Percentiles rank a stretch among this genome's conserved stretches.
These are phyloP conservation scores for Chalciporus sphaerocephalus DNA, from an alignment of 768 basidiomycete genomes.

Conservation along the genomic window DNA sequence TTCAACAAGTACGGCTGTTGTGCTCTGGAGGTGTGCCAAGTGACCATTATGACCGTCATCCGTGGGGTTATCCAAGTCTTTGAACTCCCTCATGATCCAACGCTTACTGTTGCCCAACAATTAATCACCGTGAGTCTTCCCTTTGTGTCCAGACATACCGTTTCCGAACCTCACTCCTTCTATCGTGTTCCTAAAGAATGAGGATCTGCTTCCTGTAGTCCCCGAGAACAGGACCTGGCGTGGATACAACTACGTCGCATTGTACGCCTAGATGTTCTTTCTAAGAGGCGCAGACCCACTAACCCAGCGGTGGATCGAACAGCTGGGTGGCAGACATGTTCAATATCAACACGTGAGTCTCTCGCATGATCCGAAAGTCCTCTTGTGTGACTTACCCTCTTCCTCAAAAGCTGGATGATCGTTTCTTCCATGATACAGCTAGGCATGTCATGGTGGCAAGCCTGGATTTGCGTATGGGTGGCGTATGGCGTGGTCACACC, in stretches of 20 bases:
- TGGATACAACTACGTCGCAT: slow-evolving; percentile 60
- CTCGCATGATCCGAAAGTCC: slow-evolving; percentile 1
- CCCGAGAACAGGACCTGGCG: slow-evolving; percentile 63
- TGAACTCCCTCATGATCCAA: slow-evolving; percentile 53
- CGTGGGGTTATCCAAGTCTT: slow-evolving; percentile 30
- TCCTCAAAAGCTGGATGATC: slow-evolving; percentile 62
- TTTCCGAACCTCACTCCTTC: slow-evolving; percentile 8
- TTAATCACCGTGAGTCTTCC: slow-evolving; percentile 49
- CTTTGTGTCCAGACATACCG: slow-evolving; percentile 2
- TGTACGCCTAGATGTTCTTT: slow-evolving; percentile 36
- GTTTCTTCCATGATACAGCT: slow-evolving; percentile 69
- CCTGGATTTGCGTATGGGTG: slow-evolving; percentile 77
- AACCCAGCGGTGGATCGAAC: slow-evolving; percentile 6
- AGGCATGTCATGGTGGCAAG: slow-evolving; percentile 79
- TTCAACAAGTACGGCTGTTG: background rate
- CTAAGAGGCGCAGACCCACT: background rate
- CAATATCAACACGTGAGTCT: slow-evolving; percentile 67
- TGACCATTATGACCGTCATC: slow-evolving; percentile 22
- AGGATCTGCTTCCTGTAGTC: slow-evolving; percentile 67
- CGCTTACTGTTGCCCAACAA: slow-evolving; percentile 49
- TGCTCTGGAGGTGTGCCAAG: slow-evolving; percentile 1
- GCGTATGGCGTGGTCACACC: slow-evolving; percentile 57
- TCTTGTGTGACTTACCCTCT: slow-evolving; percentile 3
- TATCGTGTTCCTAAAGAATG: slow-evolving; percentile 44
- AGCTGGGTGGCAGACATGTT: slow-evolving; percentile 82